Base-by-base conservation (phyloP, 768 basidiomycete genomes). In the Tricholoma sp. region DNA sequence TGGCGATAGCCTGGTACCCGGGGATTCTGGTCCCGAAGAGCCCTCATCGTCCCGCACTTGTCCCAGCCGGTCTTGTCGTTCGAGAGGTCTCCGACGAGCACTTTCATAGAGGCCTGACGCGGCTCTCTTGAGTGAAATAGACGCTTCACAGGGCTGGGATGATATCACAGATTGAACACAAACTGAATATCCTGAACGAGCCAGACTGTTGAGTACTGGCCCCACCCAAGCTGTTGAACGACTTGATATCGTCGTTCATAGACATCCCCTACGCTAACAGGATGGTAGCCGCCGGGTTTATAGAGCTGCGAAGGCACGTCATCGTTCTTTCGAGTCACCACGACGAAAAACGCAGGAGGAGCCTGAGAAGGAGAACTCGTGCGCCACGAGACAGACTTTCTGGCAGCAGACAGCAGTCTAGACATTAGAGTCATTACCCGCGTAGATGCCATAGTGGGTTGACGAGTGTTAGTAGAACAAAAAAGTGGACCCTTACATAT, bases 161-260 rank as follows among this genome's bases (percentile, higher is more conserved):
- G 8, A 1, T 2, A 37, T 1, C 17, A 41, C n/a, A 18, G 5
- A n/a, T n/a, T 41, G 6, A 41, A 41, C 39, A 18, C 17, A 18
- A 18, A 42, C 41, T 18, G 41, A 42, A 9, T 7, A 56, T 76
- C 71, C 44, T 65, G 63, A 15, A 67, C 73, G 28, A 78, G 70
- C 78, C 77, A 79, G 5, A 78, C 77, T 1, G 73, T 80, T 8
- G 77, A 76, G 59, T 75, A 79, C 48, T 68, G 63, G 1, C 81
- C 80, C 74, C 74, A 81, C 1, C 82, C 85, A 28, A 86, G 66
- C 66, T 86, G 81, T 50, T 80, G 67, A 24, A 84, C 73, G 50
- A 84, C 72, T 29, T 73, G 56, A 63, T 84, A 84, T 45, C 80
- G 66, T 5, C 73, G 72, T 12, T 74, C 62, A 55, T 71, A 72